phyloP scores from a whole-genome alignment of 106 monocot species.

The Allium cepa region DNA sequence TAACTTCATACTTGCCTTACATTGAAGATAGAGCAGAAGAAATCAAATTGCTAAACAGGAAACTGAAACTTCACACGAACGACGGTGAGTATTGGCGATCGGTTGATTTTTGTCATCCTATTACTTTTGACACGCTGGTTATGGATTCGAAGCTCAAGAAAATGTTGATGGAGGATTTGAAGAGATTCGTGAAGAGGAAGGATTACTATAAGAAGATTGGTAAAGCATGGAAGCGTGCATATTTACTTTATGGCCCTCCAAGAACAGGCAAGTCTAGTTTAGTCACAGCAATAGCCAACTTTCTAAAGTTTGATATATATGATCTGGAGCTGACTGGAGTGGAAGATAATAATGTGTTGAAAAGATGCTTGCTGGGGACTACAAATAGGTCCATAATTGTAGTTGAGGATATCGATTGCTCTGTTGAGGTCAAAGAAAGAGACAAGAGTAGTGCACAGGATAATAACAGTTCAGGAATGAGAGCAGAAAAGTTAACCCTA shows the following conservation, averaged over 20 bases:
- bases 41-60: neutral
- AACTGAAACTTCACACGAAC: constrained; percentile 1
- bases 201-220: constrained; percentile 9
- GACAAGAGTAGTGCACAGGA: too few relatives aligned
- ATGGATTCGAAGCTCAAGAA: constrained; percentile 5
- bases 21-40: neutral
- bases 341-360: neutral
- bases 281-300: constrained; percentile 29
- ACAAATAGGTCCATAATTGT: too few relatives aligned
- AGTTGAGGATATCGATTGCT: too few relatives aligned
- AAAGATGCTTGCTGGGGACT: too few relatives aligned
- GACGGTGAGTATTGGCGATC: neutral
- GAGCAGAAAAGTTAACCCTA: neutral
- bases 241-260: constrained; percentile 29
- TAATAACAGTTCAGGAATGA: too few relatives aligned
- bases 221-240: constrained; percentile 33
- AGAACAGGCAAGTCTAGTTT: constrained; percentile 37
- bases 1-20: neutral
- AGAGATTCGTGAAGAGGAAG: constrained; percentile 5
- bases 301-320: constrained; percentile 21
- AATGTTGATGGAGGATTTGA: constrained; percentile 11
- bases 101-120: neutral
- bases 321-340: constrained; percentile 18
- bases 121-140: constrained; percentile 8
- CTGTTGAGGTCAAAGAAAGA: too few relatives aligned